Conservation (phyloP, 2,329 filamentous ascomycete genomes). For the Microdochium paspali region DNA sequence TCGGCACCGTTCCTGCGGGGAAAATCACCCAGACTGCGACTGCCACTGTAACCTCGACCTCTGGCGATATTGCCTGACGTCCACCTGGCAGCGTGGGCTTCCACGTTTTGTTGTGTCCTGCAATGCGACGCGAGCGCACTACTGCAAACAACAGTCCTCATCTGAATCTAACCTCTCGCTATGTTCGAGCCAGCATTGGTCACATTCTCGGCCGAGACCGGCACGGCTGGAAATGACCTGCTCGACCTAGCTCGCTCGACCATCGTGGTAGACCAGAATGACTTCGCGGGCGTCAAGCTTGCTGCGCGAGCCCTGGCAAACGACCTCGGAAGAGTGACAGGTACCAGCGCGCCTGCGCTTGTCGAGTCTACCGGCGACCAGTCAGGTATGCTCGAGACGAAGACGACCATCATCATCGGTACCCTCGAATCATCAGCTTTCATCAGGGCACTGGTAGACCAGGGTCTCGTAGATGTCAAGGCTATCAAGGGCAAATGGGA, state of each 20-base stretch:
- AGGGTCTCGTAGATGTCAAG: not conserved
- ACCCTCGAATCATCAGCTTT: conserved; percentile 13
- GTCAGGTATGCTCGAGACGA: not conserved
- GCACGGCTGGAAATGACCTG: conserved; percentile 10
- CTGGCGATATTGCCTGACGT: no score
- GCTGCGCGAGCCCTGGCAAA: not conserved
- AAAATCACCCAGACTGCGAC: no score
- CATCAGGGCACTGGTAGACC: not conserved
- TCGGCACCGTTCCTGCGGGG: no score
- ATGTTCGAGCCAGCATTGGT: no score
- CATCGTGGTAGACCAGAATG: not conserved
- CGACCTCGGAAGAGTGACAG: not conserved
- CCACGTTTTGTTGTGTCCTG: no score
- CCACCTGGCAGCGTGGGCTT: no score
- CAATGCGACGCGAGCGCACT: no score
- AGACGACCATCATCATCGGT: not conserved
- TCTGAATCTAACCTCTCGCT: no score
- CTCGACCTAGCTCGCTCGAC: not conserved
- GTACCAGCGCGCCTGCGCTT: not conserved
- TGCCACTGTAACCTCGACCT: no score
- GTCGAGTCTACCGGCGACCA: not conserved
- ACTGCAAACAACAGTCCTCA: no score
- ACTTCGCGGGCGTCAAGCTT: not conserved
- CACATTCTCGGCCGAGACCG: no score
- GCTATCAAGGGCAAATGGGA: not conserved